Conservation (phyloP, 805 yeast genomes). For the Ogataea trehalophila region DNA sequence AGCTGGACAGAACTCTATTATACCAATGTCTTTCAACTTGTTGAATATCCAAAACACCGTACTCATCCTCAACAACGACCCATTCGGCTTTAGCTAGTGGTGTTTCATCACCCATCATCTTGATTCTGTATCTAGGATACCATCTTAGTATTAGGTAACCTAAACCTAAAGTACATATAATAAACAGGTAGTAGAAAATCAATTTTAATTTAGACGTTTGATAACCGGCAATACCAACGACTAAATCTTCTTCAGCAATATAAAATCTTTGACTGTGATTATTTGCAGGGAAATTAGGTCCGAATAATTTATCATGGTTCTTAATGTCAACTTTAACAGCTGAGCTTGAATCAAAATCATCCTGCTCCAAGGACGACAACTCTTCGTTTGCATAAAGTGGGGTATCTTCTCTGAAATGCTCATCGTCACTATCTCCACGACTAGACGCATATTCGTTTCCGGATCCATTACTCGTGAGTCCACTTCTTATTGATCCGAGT, state of each 20-base stretch:
- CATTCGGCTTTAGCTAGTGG: conserved; percentile 84
- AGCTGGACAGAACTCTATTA: conserved; percentile 66
- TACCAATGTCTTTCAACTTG: conserved; percentile 56
- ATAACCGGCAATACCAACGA: conserved; percentile 92
- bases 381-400: conserved; percentile 17
- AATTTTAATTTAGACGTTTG: conserved; percentile 44
- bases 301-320: conserved; percentile 41
- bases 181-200: conserved; percentile 46
- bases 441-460: not conserved
- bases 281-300: conserved; percentile 34
- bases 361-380: conserved; percentile 8
- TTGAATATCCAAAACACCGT: conserved; percentile 72
- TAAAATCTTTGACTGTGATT: conserved; percentile 73
- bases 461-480: not conserved
- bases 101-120: conserved; percentile 55
- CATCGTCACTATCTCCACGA: conserved; percentile 12
- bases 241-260: conserved; percentile 92
- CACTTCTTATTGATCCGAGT: not conserved
- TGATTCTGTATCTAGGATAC: conserved; percentile 75
- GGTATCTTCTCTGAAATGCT: conserved; percentile 11
- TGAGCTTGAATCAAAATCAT: conserved; percentile 9
- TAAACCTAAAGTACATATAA: conserved; percentile 62
- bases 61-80: conserved; percentile 91
- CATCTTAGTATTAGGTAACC: conserved; percentile 74
- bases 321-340: conserved; percentile 23